Conservation (phyloP, 176 grass and related monocot species). For the Eragrostis nindensis region DNA sequence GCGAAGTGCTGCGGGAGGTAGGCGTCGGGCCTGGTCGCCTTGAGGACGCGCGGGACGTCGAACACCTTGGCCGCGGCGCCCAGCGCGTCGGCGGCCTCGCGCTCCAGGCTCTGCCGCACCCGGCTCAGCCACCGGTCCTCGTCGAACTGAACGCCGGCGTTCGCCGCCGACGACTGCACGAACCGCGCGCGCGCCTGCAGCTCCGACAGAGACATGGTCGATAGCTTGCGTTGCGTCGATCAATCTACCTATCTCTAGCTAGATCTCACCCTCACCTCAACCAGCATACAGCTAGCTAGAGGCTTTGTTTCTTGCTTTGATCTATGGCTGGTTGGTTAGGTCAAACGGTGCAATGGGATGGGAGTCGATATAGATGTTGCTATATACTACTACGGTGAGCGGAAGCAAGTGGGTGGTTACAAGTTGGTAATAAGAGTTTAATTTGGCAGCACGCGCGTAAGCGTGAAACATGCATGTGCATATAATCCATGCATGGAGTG, state of each 20-base stretch:
- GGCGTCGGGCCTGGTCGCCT: conserved; percentile 52
- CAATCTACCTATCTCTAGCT: too few relatives aligned
- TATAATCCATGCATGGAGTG: background rate
- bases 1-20: conserved; percentile 80
- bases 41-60: conserved; percentile 59
- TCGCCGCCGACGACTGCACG: conserved; percentile 35
- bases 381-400: background rate
- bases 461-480: conserved; percentile 36
- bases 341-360: background rate
- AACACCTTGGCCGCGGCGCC: conserved; percentile 62
- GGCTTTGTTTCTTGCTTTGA: background rate
- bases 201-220: conserved; percentile 27
- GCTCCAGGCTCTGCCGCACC: conserved; percentile 62
- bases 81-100: conserved; percentile 44
- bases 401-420: conserved; percentile 14
- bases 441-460: background rate
- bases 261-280: too few relatives aligned
- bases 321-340: background rate
- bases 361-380: background rate
- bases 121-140: conserved; percentile 69
- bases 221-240: too few relatives aligned
- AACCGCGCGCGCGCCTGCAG: conserved; percentile 42
- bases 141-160: conserved; percentile 42
- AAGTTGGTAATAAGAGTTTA: background rate
- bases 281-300: too few relatives aligned